A percentile compares a stretch with the other conserved stretches of the same genome.
These are phyloP conservation scores for Chlamydomonas sp. DNA, from an alignment of 139 green algal species.

Conservation along the genomic window DNA sequence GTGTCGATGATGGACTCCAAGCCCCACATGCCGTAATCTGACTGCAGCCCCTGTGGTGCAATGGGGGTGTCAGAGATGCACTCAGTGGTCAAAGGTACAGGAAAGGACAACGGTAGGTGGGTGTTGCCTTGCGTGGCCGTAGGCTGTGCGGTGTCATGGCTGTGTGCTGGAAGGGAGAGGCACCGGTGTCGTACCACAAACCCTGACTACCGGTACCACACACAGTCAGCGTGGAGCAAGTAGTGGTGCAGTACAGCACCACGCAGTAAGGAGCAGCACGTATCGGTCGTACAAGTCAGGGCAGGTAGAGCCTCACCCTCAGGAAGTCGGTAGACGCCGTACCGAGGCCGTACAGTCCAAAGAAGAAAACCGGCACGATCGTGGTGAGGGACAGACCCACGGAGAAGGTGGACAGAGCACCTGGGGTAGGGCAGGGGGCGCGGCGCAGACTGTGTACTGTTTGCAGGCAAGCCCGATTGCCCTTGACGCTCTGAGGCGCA, in stretches of 20 bases:
- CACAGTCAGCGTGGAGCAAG: background rate
- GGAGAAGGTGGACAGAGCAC: slow-evolving; percentile 5
- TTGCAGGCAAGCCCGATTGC: no score
- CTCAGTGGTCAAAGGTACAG: background rate
- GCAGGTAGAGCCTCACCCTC: background rate
- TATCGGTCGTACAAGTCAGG: background rate
- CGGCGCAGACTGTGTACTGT: background rate
- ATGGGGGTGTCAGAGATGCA: background rate
- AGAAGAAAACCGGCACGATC: slow-evolving; percentile 13
- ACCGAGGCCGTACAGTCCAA: slow-evolving; percentile 25
- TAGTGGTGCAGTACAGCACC: background rate
- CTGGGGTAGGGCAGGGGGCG: background rate
- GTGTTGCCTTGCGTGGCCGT: background rate
- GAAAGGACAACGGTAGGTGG: background rate
- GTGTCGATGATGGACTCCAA: background rate
- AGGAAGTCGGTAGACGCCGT: background rate
- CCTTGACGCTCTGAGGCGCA: no score
- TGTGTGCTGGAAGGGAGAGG: no score
- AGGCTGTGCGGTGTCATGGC: no score
- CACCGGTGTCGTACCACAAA: no score
- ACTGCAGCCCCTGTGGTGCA: background rate
- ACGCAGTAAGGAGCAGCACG: background rate
- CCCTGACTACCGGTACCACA: no score
- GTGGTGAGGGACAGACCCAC: slow-evolving; percentile 10
- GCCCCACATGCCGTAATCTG: background rate